Base-by-base conservation (phyloP, 2,329 filamentous ascomycete species). In the Diaporthe longicolla region DNA sequence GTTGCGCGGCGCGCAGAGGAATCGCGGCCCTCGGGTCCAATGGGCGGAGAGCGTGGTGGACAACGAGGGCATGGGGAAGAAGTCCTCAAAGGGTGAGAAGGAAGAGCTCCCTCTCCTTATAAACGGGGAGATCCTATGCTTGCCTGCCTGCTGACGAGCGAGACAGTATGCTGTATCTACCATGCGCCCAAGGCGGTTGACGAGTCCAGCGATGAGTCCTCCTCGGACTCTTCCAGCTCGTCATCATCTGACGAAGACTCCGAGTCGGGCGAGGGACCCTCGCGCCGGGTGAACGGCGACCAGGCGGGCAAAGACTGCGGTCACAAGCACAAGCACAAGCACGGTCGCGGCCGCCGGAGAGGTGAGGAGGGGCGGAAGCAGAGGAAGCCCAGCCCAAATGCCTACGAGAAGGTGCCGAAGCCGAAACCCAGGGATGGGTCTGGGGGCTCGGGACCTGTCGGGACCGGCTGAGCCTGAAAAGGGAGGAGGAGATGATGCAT, bases 111-210 rank as follows among this genome's bases (percentile, higher is more conserved):
- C 35, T 37, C 35, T 37, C 35, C 35, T 37, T 11, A 37, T 11
- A 40, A 13, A 13, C 1, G 37, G 37, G 37, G 37, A 40, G 37
- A 40, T 13, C 4, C 13, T 29, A 15, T 45, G 5, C 7, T 37
- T 61, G 15, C 48, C 52, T 15, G 13, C 8, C 43, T 50, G 40
- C 66, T 74, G 17, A 73, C 24, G 3, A 19, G 24, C 7, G 21
- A 37, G 37, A 74, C 76, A 97, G 97, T 98, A n/a, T 99, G 97
- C 89, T 99, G 97, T 83, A 99, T 99, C 83, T 99, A 98, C 85
- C 96, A 98, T 85, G 93, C 93, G 75, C 92, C 95, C 9, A 93
- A 93, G 78, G 90, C 88, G 15, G 91, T 95, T 5, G 95, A 93
- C 81, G 96, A 98, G 82, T 97, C 94, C 43, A 95, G 93, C 77